These are phyloP conservation scores for Bathelium albidoporum DNA, from an alignment of 495 filamentous ascomycete species.

Conservation along the genomic window DNA sequence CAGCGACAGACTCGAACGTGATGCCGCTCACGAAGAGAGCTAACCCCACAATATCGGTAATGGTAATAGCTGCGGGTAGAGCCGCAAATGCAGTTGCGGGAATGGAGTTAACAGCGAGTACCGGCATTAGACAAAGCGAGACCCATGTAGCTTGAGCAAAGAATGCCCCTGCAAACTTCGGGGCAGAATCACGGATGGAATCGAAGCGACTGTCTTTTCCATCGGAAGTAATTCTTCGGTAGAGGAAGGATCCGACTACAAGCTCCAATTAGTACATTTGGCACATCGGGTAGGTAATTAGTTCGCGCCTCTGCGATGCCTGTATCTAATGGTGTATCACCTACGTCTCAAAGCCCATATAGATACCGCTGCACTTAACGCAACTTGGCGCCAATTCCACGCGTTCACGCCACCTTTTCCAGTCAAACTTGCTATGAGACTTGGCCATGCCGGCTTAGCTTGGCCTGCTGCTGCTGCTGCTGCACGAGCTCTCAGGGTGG, in stretches of 20 bases:
- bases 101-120: constrained; percentile 49
- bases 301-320: neutral
- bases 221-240: constrained; percentile 41
- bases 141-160: constrained; percentile 54
- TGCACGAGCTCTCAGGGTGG: constrained; percentile 41
- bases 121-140: constrained; percentile 49
- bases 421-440: constrained; percentile 32
- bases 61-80: constrained; percentile 29
- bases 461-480: constrained; percentile 30
- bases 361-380: constrained; percentile 43
- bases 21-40: constrained; percentile 45
- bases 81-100: constrained; percentile 38
- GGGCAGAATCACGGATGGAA: constrained; percentile 41
- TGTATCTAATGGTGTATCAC: constrained; percentile 13
- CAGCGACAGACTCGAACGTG: constrained; percentile 48
- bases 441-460: constrained; percentile 37
- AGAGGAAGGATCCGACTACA: constrained; percentile 50
- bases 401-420: constrained; percentile 26
- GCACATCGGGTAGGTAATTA: neutral
- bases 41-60: constrained; percentile 45
- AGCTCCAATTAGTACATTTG: neutral
- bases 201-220: constrained; percentile 55
- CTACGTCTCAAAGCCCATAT: constrained; percentile 50
- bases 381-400: constrained; percentile 53
- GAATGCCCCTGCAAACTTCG: constrained; percentile 46